phyloP scores from a whole-genome alignment of 768 basidiomycete species.

The Filobasidium floriforme region DNA sequence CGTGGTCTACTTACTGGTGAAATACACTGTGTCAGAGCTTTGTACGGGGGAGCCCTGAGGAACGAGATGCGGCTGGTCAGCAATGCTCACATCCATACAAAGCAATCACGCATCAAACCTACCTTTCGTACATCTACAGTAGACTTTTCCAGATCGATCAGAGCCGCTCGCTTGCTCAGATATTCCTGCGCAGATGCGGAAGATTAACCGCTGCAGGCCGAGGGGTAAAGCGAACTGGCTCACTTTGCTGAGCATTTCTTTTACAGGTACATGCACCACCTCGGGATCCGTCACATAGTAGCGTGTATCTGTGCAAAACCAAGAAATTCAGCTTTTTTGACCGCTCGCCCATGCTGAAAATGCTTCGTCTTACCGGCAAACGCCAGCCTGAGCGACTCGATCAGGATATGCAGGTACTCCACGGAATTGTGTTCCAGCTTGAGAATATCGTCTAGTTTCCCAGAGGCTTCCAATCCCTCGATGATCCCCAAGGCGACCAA shows the following conservation, averaged over 20 bases:
- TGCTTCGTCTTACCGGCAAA: constrained; percentile 58
- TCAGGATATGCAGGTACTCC: constrained; percentile 76
- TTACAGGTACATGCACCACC: constrained; percentile 64
- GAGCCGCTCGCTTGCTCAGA: constrained; percentile 64
- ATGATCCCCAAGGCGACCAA: constrained; percentile 86
- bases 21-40: constrained; percentile 87
- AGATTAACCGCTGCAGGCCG: background rate
- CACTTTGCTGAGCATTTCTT: constrained; percentile 77
- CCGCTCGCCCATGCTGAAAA: background rate
- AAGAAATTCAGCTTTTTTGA: background rate
- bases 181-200: constrained; percentile 58
- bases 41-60: constrained; percentile 20
- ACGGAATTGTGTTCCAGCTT: constrained; percentile 85
- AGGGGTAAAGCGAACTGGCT: constrained; percentile 6
- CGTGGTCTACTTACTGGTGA: constrained; percentile 55
- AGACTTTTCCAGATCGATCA: constrained; percentile 65
- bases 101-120: constrained; percentile 27
- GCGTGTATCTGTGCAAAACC: constrained; percentile 62
- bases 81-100: background rate
- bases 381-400: constrained; percentile 65
- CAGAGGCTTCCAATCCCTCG: constrained; percentile 71
- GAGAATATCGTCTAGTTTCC: constrained; percentile 59
- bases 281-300: constrained; percentile 92
- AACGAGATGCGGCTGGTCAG: background rate
- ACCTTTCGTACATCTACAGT: constrained; percentile 64